Conservation (phyloP, 768 basidiomycete genomes). For the Vishniacozyma victoriae region DNA sequence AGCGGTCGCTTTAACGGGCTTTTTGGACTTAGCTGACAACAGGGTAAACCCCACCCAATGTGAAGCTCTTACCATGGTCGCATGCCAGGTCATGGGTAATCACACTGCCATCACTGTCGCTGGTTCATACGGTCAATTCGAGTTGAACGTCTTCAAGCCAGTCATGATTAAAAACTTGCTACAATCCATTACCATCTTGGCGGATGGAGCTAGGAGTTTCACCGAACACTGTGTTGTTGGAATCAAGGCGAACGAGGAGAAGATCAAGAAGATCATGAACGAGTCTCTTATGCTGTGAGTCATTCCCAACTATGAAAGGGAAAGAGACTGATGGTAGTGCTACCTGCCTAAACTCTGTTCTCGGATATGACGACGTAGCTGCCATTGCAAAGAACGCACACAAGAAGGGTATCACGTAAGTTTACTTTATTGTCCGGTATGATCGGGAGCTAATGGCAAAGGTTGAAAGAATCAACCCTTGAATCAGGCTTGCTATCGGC, state of each 20-base stretch:
- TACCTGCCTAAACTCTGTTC: constrained; percentile 88
- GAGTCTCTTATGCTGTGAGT: constrained; percentile 83
- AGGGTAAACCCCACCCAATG: constrained; percentile 96
- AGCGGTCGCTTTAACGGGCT: constrained; percentile 1
- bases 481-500: constrained; percentile 74
- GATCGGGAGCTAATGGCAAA: constrained; percentile 3
- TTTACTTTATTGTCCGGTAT: background rate
- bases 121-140: constrained; percentile 93
- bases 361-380: constrained; percentile 98
- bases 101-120: constrained; percentile 87
- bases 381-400: constrained; percentile 99
- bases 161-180: constrained; percentile 97
- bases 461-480: constrained; percentile 86
- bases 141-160: constrained; percentile 99
- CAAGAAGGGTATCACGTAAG: constrained; percentile 81
- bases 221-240: constrained; percentile 96
- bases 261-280: constrained; percentile 79
- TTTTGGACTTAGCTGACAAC: background rate
- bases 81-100: constrained; percentile 97
- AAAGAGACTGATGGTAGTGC: constrained; percentile 49
- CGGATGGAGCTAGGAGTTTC: constrained; percentile 91
- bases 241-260: constrained; percentile 91
- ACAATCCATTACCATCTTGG: constrained; percentile 86
- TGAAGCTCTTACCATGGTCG: constrained; percentile 97
- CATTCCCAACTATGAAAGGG: no score